These are phyloP conservation scores for Eucalyptus tenuipes DNA, from an alignment of 345 rosid genomes.

Conservation along the genomic window DNA sequence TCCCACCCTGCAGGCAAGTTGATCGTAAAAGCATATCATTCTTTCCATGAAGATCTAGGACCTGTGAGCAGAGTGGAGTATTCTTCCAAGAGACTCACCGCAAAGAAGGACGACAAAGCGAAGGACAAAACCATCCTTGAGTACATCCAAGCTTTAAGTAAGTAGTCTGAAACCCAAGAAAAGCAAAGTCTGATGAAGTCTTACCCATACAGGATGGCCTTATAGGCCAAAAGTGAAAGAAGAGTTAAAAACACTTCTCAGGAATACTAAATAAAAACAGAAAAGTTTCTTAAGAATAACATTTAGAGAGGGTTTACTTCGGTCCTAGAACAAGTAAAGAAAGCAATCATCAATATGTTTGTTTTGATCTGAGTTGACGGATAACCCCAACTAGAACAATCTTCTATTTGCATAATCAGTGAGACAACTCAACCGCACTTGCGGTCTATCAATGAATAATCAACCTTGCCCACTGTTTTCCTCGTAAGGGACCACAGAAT, in stretches of 20 bases:
- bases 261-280: neutral
- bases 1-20: neutral
- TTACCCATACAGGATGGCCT: neutral
- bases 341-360: neutral
- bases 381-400: neutral
- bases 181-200: neutral
- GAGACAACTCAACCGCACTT: neutral
- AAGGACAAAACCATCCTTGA: constrained; percentile 51
- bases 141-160: constrained; percentile 63
- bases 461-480: neutral
- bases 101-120: constrained; percentile 43
- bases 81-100: constrained; percentile 5
- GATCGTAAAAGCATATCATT: neutral
- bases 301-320: neutral
- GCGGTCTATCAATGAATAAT: neutral
- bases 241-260: neutral
- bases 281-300: neutral
- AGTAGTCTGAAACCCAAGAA: constrained; percentile 30
- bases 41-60: neutral
- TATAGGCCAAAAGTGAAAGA: neutral
- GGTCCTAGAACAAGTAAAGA: neutral
- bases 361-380: neutral
- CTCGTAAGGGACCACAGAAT: neutral
- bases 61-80: neutral
- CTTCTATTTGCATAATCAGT: neutral